Evolutionary conservation across 371 early-diverging fungal genomes (phyloP), one percentile per base, ranked within the genome.

Genomic region (Rhizopus sp.): DNA sequence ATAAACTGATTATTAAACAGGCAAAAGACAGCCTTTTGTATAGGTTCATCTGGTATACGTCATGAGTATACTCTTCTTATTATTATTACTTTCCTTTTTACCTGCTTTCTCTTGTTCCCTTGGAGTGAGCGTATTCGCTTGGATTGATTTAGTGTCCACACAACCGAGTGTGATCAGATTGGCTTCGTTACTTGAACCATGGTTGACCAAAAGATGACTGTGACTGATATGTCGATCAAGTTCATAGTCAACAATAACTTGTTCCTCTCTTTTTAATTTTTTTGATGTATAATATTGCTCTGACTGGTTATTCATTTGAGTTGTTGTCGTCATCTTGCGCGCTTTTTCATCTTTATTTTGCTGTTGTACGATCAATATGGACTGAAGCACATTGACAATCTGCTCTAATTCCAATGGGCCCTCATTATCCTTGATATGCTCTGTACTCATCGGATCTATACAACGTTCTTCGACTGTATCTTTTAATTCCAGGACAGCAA

Each of bases 51-150:
- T 69, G 42, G 10, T 17, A 7, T n/a, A 51, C 3, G 32, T 16
- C 10, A 23, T 23, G 10, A 42, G 17, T 15, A 17, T 3, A 42
- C 13, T 42, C 2, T 13, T 8, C 13, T 2, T 17, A 42, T 42
- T 23, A 23, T 23, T 17, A n/a, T 42, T 42, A 17, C 58, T 35
- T 13, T 45, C 23, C 7, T 10, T 23, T 9, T 46, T 57, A 80
- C 83, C 79, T 51, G 70, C 76, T 35, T 64, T 52, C 50, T 78
- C 82, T 47, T 84, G 84, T 59, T 84, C 81, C n/a, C 66, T 53
- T 1, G 82, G 77, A 10, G 64, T 57, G 6, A 82, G 59, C n/a
- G 68, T 71, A 34, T 82, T 82, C 31, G 74, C 66, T 40, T 53
- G 44, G 35, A 61, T 50, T 30, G 49, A 16, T 30, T 61, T 66